Conservation (phyloP, 148 eudicot species). For the Camellia granthamiana region DNA sequence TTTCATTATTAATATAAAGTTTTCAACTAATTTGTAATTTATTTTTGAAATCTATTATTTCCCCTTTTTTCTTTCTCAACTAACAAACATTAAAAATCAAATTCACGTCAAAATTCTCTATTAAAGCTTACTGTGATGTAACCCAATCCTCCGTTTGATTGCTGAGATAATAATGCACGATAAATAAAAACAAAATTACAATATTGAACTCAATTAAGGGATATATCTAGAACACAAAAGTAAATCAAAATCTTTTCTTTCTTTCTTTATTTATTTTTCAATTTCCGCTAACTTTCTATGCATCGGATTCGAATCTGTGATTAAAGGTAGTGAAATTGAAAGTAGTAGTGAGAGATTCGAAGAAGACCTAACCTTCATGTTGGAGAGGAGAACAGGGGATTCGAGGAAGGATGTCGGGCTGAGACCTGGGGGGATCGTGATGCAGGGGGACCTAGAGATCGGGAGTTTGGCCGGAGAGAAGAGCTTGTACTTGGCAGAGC, state of each 20-base stretch:
- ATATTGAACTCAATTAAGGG: not conserved
- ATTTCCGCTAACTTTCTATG: not conserved
- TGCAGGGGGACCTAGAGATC: conserved; percentile 68
- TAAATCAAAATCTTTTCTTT: not conserved
- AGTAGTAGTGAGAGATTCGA: not conserved
- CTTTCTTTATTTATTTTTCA: not conserved
- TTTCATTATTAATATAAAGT: too few relatives aligned
- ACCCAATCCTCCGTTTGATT: conserved; percentile 11
- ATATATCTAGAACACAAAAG: too few relatives aligned
- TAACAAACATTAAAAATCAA: conserved; percentile 21
- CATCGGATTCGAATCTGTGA: conserved; percentile 9
- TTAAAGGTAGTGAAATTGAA: not conserved
- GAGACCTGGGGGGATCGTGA: conserved; percentile 79
- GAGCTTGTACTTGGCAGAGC: conserved; percentile 59
- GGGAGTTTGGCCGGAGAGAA: conserved; percentile 95
- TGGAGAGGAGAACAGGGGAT: conserved; percentile 90
- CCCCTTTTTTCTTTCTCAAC: not conserved
- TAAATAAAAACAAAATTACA: conserved; percentile 6
- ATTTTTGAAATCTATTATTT: too few relatives aligned
- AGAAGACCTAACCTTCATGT: conserved; percentile 59
- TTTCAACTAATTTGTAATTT: too few relatives aligned
- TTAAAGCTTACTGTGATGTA: conserved; percentile 13
- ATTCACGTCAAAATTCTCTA: conserved; percentile 22
- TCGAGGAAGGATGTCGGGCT: conserved; percentile 94
- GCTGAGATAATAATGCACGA: conserved; percentile 10